These are phyloP conservation scores for Mycena sp. DNA, from an alignment of 1,284 basidiomycete genomes.

Conservation along the genomic window DNA sequence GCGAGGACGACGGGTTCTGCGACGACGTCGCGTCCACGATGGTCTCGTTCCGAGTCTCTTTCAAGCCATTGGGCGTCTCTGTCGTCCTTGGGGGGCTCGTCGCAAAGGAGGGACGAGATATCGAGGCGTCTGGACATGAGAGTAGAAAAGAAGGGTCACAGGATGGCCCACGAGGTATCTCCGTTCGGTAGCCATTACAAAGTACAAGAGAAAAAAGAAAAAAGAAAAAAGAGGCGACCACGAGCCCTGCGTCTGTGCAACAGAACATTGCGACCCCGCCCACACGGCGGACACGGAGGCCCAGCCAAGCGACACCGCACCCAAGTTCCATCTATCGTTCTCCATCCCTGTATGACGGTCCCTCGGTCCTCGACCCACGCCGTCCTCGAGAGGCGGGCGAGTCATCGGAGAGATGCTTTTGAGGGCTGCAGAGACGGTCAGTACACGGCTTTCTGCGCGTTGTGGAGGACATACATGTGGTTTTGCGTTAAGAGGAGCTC, in stretches of 20 bases:
- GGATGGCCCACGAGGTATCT: conserved; percentile 16
- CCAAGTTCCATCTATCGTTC: conserved; percentile 85
- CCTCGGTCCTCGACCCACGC: conserved; percentile 83
- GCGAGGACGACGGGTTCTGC: conserved; percentile 47
- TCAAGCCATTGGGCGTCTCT: too few species aligned
- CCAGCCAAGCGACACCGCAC: conserved; percentile 74
- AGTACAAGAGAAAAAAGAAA: neutral
- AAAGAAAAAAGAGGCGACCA: neutral
- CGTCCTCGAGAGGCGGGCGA: conserved; percentile 73
- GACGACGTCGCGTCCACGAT: conserved; percentile 31
- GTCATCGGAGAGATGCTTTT: conserved; percentile 91
- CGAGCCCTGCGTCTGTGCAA: conserved; percentile 58
- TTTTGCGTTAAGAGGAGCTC: conserved; percentile 56
- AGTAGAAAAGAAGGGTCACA: conserved; percentile 31
- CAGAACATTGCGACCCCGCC: conserved; percentile 86
- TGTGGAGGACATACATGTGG: conserved; percentile 61
- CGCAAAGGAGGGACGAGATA: conserved; percentile 76
- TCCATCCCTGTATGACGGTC: conserved; percentile 85
- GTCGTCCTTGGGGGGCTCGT: conserved; percentile 46
- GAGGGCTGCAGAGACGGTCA: conserved; percentile 52
- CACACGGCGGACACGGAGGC: conserved; percentile 75
- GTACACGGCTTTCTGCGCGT: conserved; percentile 5
- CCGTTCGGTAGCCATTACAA: conserved; percentile 13
- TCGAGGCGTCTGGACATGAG: conserved; percentile 74
- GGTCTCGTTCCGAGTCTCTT: too few species aligned